phyloP scores from a whole-genome alignment of 73 alveolate genomes.

The Blepharisma japonicum region DNA sequence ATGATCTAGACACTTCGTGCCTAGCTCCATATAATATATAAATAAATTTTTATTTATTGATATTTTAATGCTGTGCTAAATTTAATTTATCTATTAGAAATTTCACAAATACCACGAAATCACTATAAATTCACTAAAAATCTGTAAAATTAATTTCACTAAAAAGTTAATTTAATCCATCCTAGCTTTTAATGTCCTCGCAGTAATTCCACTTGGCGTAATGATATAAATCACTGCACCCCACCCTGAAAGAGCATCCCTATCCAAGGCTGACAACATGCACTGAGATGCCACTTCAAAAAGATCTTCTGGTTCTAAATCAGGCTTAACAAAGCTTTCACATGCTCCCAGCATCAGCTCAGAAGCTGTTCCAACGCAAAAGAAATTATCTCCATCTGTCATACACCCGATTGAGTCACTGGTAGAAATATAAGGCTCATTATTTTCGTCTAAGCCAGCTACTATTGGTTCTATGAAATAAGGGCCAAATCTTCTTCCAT shows the following conservation, averaged over 20 bases:
- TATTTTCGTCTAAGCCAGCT: constrained; percentile 84
- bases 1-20: too few relatives aligned
- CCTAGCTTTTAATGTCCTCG: constrained; percentile 73
- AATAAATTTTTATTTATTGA: too few relatives aligned
- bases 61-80: too few relatives aligned
- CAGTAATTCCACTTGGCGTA: constrained; percentile 35
- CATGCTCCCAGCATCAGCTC: constrained; percentile 87
- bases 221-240: constrained; percentile 90
- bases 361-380: constrained; percentile 87
- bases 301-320: constrained; percentile 79
- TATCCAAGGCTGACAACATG: constrained; percentile 83
- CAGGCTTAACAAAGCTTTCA: constrained; percentile 86
- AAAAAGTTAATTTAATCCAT: constrained; percentile 53
- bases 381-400: constrained; percentile 66
- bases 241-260: constrained; percentile 97
- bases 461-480: constrained; percentile 90
- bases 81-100: too few relatives aligned
- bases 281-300: constrained; percentile 89
- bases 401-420: constrained; percentile 93
- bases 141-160: not conserved
- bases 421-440: constrained; percentile 84
- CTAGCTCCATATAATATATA: too few relatives aligned
- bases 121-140: too few relatives aligned
- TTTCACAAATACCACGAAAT: too few relatives aligned
- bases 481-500: constrained; percentile 93